These are phyloP conservation scores for Globisporangium spiculum DNA, from an alignment of 352 stramenopile genomes.

Conservation along the genomic window DNA sequence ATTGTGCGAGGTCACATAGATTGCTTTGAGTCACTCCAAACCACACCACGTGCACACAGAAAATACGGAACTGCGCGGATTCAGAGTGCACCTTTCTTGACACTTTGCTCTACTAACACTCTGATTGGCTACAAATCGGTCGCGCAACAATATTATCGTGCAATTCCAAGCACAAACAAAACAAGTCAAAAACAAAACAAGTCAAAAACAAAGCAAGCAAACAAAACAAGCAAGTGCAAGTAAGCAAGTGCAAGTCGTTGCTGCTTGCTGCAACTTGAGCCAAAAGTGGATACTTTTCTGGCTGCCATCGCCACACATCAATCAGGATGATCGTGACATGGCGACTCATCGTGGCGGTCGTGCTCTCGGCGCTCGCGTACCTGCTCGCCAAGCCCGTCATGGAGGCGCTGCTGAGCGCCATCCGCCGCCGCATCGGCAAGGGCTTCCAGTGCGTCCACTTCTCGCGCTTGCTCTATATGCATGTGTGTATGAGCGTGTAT, in stretches of 20 bases:
- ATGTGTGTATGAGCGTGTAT: background rate
- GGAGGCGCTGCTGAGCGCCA: constrained; percentile 43
- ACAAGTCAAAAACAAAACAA: background rate
- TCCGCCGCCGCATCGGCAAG: constrained; percentile 59
- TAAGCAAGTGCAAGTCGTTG: background rate
- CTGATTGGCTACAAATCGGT: constrained; percentile 2
- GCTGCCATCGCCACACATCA: background rate
- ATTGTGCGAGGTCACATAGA: background rate
- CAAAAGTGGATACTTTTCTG: background rate
- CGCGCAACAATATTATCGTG: background rate
- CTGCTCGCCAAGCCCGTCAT: constrained; percentile 50
- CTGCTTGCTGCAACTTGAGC: background rate
- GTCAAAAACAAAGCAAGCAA: background rate
- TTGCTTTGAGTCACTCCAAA: background rate
- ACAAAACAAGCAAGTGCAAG: background rate
- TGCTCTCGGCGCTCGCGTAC: constrained; percentile 45
- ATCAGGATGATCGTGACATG: constrained; percentile 42
- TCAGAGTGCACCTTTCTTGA: background rate
- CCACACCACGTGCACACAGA: background rate
- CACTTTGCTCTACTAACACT: background rate
- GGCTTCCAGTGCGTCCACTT: constrained; percentile 38
- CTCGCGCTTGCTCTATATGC: background rate
- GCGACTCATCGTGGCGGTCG: constrained; percentile 47
- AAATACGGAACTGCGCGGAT: background rate
- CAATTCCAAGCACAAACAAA: background rate